Conservation (phyloP, 176 grass and related monocot species). For the Aegilops tauschii region DNA sequence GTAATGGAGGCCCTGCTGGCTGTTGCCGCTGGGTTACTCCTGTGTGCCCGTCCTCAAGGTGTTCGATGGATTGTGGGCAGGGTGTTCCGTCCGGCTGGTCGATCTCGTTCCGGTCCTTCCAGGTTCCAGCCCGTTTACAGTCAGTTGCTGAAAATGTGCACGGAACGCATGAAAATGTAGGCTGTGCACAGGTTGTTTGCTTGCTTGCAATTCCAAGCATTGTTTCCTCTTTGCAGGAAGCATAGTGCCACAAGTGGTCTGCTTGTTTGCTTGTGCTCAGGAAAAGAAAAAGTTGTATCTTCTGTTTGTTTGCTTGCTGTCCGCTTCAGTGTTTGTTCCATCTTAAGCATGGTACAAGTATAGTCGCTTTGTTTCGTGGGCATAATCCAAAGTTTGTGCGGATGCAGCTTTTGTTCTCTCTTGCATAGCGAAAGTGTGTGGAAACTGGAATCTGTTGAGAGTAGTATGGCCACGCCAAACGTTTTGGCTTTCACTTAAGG, state of each 20-base stretch:
- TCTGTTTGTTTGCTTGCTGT: background rate
- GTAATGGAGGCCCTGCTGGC: background rate
- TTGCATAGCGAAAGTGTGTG: too few relatives aligned
- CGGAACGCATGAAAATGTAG: background rate
- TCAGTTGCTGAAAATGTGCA: background rate
- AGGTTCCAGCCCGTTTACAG: background rate
- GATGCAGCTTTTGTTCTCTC: too few relatives aligned
- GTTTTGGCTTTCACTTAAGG: background rate
- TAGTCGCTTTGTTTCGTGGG: too few relatives aligned
- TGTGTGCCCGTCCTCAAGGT: background rate
- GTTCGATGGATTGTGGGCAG: conserved; percentile 19
- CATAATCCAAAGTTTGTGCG: background rate
- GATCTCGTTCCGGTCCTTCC: background rate
- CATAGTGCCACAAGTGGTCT: too few relatives aligned
- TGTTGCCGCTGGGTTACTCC: background rate
- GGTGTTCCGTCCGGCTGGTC: background rate
- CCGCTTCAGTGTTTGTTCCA: too few relatives aligned
- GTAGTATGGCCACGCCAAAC: background rate
- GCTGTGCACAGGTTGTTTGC: background rate
- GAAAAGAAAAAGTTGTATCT: background rate
- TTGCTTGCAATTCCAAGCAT: conserved; percentile 4
- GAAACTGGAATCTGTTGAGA: background rate
- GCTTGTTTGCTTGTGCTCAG: too few relatives aligned
- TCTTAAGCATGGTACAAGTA: too few relatives aligned
- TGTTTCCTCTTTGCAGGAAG: conserved; percentile 20